Base-by-base conservation (phyloP, 2,329 filamentous ascomycete genomes). In the Bipolaris victoriae region DNA sequence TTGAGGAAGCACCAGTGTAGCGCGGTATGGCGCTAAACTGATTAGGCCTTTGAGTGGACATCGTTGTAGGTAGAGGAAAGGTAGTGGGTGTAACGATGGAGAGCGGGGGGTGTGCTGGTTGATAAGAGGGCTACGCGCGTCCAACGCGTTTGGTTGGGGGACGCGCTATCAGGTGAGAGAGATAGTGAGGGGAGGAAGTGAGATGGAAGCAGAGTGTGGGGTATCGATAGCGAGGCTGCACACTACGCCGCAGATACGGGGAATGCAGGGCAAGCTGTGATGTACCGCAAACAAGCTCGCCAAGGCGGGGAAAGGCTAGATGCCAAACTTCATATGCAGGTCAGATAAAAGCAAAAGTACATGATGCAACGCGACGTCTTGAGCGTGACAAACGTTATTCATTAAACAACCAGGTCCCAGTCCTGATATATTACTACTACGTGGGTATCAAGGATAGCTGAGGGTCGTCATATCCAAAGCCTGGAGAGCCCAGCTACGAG, bases 401-500 rank as follows among this genome's bases (percentile, higher is more conserved):
- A 73, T 74, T 76, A 76, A 55, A 58, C 54, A 57, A 55, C 68
- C 74, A 75, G 68, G 73, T 63, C 53, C 72, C 70, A 64, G 73
- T 66, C 72, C 63, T 69, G 71, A 65, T 57, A 40, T 54, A 73
- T 73, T 75, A 75, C 65, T 66, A 75, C 65, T 67, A 64, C 64
- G 70, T 66, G 65, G 66, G 62, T 71, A 62, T 58, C 61, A 57
- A 49, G 33, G 59, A 60, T 49, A 65, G 61, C 51, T 43, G 62
- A 53, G 58, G 60, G 57, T 51, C 49, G 45, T 57, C 40, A 58
- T 60, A 64, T 64, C 60, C 60, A 63, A 64, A 39, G 13, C 46
- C 47, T 43, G 37, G 26, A 44, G 24, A 45, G 20, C 44, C n/a
- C 44, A 53, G 63, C 76, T 73, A 89, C 50, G 90, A 92, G 78